A percentile compares a stretch with the other conserved stretches of the same genome.
These are phyloP conservation scores for Ogataea paradorogensis DNA, from an alignment of 805 yeast species.

Conservation along the genomic window DNA sequence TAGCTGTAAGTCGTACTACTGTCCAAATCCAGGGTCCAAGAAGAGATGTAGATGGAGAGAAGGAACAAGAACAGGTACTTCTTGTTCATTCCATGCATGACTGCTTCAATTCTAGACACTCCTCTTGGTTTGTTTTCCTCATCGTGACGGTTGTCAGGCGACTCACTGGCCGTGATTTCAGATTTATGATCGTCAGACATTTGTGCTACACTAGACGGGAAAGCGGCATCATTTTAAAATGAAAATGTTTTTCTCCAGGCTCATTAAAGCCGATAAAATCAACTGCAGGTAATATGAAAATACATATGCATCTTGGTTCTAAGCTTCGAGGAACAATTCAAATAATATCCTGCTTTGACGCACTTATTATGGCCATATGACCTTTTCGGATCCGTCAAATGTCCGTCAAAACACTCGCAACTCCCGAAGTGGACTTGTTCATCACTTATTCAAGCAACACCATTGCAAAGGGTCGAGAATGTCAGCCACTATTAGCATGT, in stretches of 20 bases:
- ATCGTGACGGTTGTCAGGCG: constrained; percentile 1
- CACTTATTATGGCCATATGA: too few species aligned
- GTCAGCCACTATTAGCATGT: too few species aligned
- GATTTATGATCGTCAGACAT: constrained; percentile 4
- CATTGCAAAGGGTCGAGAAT: too few species aligned
- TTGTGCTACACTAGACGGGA: background rate
- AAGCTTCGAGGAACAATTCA: too few species aligned
- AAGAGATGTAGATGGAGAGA: constrained; percentile 85
- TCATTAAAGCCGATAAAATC: background rate
- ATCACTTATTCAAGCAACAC: too few species aligned
- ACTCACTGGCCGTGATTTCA: background rate
- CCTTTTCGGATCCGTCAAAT: too few species aligned
- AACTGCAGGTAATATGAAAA: too few species aligned
- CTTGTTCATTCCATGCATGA: background rate
- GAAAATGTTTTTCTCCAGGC: background rate
- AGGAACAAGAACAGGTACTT: constrained; percentile 14
- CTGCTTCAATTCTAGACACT: constrained; percentile 4
- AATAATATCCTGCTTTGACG: too few species aligned
- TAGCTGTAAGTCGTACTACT: constrained; percentile 33
- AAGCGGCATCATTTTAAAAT: background rate
- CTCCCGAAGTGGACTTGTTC: too few species aligned
- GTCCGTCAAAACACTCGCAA: too few species aligned
- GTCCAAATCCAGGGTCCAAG: constrained; percentile 33
- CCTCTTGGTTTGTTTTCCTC: constrained; percentile 9
- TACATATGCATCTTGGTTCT: too few species aligned